Conservation (phyloP, 306 rosid species). For the Arachis stenosperma region DNA sequence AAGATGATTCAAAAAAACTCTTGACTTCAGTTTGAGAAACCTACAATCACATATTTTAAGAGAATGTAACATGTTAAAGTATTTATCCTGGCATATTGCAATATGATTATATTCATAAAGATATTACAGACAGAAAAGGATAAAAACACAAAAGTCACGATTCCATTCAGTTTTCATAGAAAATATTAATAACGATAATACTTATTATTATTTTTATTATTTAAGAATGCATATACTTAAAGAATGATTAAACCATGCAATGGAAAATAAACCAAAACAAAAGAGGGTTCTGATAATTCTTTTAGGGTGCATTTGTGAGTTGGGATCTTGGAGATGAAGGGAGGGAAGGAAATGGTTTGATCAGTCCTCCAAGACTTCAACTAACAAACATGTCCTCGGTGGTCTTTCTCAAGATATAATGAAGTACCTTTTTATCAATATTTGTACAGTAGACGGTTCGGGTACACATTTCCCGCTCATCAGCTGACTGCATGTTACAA, state of each 20-base stretch:
- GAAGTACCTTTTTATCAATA: conserved; percentile 85
- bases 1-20: conserved; percentile 85
- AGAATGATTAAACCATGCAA: not conserved
- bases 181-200: not conserved
- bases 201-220: no score
- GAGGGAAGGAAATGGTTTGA: no score
- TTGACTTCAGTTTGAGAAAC: conserved; percentile 93
- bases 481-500: conserved; percentile 72
- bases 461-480: conserved; percentile 97
- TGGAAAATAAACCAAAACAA: not conserved
- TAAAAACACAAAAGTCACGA: not conserved
- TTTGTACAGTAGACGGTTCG: conserved; percentile 97
- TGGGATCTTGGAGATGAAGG: no score
- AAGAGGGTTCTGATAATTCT: no score
- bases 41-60: conserved; percentile 47
- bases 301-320: no score
- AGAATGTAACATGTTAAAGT: conserved; percentile 19
- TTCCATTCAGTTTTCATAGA: not conserved
- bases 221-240: not conserved
- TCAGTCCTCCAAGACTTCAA: not conserved
- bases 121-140: not conserved
- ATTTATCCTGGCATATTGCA: conserved; percentile 12
- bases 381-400: not conserved
- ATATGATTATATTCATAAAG: not conserved
- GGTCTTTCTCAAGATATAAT: conserved; percentile 10